Percentiles rank a stretch among this genome's conserved stretches.
Conservation (phyloP, 2,329 filamentous ascomycete species). For the Hypoxylon sp. region DNA sequence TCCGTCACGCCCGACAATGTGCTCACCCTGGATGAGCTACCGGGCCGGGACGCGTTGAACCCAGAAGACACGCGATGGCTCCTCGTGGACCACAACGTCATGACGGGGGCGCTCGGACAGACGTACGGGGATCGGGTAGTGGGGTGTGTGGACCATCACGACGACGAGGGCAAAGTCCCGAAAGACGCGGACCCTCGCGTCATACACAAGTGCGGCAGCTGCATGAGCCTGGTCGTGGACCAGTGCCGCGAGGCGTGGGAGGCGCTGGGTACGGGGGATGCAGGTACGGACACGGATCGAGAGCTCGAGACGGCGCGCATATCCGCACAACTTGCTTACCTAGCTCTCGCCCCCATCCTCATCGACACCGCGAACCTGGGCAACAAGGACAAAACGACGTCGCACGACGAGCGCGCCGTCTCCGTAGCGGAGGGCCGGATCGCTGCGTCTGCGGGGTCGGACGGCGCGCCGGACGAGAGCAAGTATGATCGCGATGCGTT, state of each 20-base stretch:
- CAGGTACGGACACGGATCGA: slow-evolving; percentile 50
- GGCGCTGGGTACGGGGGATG: slow-evolving; percentile 52
- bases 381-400: slow-evolving; percentile 69
- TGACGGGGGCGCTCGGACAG: slow-evolving; percentile 68
- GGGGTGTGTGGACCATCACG: slow-evolving; percentile 82
- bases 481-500: slow-evolving; percentile 64
- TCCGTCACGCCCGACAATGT: slow-evolving; percentile 68
- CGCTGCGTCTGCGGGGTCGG: background rate
- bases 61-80: slow-evolving; percentile 72
- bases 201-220: slow-evolving; percentile 75
- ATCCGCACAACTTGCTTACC: slow-evolving; percentile 69
- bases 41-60: slow-evolving; percentile 50
- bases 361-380: slow-evolving; percentile 76
- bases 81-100: slow-evolving; percentile 80
- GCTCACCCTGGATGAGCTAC: slow-evolving; percentile 69
- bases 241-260: slow-evolving; percentile 68
- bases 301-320: slow-evolving; percentile 37
- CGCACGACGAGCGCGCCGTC: slow-evolving; percentile 66
- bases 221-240: slow-evolving; percentile 73
- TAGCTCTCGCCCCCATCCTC: slow-evolving; percentile 75
- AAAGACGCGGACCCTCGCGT: slow-evolving; percentile 61
- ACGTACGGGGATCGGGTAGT: slow-evolving; percentile 62
- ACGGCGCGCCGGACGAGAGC: slow-evolving; percentile 30
- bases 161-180: slow-evolving; percentile 69
- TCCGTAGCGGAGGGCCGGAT: slow-evolving; percentile 64